A percentile compares a stretch with the other conserved stretches of the same genome.
Conservation (phyloP, 345 rosid species). For the Dimocarpus longan region DNA sequence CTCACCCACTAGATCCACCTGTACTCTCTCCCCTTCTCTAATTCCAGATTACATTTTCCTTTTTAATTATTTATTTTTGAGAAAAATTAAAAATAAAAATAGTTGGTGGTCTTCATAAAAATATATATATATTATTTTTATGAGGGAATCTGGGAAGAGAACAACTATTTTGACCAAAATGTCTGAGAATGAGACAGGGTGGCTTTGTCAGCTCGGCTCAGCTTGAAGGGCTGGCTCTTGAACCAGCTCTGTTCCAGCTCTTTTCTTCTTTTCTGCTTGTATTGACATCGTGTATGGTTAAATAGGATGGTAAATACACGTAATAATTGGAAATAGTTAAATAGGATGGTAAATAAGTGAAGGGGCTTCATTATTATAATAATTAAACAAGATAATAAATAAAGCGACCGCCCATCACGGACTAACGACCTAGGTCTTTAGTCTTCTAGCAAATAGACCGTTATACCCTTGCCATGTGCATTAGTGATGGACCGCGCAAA, state of each 20-base stretch:
- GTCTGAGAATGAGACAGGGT: slow-evolving; percentile 3
- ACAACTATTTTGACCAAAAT: background rate
- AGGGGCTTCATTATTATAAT: background rate
- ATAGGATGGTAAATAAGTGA: too few relatives aligned
- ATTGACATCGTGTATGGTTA: too few relatives aligned
- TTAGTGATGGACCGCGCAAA: background rate
- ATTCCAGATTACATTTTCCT: slow-evolving; percentile 1
- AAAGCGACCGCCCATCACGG: background rate
- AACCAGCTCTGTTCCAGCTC: background rate
- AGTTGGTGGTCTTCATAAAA: background rate
- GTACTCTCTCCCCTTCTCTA: slow-evolving; percentile 15
- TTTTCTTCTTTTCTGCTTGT: too few relatives aligned
- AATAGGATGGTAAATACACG: too few relatives aligned
- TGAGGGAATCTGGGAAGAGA: background rate
- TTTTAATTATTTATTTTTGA: background rate
- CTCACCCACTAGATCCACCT: slow-evolving; percentile 25
- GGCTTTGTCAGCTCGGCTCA: background rate
- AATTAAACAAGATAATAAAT: background rate
- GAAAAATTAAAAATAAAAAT: background rate
- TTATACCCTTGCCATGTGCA: background rate
- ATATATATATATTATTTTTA: background rate
- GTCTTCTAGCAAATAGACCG: background rate
- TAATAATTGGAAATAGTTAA: too few relatives aligned
- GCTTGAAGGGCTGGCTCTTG: background rate
- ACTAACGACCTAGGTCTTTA: background rate